Conservation (phyloP, 495 filamentous ascomycete genomes). For the Venustampulla echinocandica region DNA sequence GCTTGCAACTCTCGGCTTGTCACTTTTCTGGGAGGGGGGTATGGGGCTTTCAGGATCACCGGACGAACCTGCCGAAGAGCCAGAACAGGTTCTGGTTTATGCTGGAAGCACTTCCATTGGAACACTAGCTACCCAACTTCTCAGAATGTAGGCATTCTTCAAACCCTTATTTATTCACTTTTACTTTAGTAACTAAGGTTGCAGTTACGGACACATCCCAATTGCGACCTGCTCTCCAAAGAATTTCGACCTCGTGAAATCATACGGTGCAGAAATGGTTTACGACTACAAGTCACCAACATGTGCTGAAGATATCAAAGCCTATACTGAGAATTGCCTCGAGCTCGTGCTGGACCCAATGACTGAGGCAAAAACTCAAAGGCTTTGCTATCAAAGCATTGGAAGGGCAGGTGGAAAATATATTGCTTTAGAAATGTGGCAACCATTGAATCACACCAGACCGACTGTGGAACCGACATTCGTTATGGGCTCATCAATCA, state of each 20-base stretch:
- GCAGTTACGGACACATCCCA: constrained; percentile 24
- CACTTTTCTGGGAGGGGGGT: constrained; percentile 40
- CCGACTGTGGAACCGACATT: constrained; percentile 12
- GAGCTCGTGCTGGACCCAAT: constrained; percentile 29
- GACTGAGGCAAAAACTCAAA: constrained; percentile 22
- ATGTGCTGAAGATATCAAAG: constrained; percentile 35
- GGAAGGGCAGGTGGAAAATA: constrained; percentile 37
- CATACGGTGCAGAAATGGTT: constrained; percentile 40
- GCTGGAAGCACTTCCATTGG: constrained; percentile 53
- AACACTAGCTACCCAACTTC: constrained; percentile 50
- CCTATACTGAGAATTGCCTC: constrained; percentile 27
- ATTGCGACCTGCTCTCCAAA: constrained; percentile 47
- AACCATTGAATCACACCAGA: not conserved
- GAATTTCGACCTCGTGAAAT: constrained; percentile 46
- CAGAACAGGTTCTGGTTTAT: constrained; percentile 46
- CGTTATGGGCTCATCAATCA: constrained; percentile 19
- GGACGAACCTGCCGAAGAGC: constrained; percentile 21
- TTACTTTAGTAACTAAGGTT: not conserved
- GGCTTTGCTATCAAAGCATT: constrained; percentile 33
- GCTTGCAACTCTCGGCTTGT: constrained; percentile 35
- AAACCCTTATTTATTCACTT: not conserved
- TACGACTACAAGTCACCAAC: constrained; percentile 46
- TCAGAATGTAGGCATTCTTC: constrained; percentile 34
- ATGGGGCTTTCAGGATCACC: constrained; percentile 30
- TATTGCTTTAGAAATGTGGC: constrained; percentile 14